Evolutionary conservation across 2,329 filamentous ascomycete species (phyloP).

Genomic region (Aspergillus vadensis): DNA sequence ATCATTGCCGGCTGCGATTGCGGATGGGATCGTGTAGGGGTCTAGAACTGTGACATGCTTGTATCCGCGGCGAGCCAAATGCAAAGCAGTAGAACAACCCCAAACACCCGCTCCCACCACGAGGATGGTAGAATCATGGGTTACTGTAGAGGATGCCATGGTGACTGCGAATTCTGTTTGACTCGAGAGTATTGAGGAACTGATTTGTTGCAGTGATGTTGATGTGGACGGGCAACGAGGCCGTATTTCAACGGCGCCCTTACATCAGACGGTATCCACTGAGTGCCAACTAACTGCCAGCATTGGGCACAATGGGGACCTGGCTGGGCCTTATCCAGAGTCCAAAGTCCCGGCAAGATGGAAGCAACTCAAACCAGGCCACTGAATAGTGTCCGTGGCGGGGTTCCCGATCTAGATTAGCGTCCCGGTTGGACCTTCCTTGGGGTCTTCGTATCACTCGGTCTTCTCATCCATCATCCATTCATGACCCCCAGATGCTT

Average conservation of each 20-base stretch:
- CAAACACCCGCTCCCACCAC: conserved; percentile 56
- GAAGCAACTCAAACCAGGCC: not conserved
- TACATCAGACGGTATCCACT: conserved; percentile 2
- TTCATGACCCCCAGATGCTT: not conserved
- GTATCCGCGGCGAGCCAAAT: conserved; percentile 54
- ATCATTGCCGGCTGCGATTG: conserved; percentile 54
- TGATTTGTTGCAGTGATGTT: not conserved
- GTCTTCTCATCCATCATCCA: not conserved
- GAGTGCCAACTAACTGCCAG: not conserved
- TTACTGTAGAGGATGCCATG: conserved; percentile 9
- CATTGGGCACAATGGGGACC: not conserved
- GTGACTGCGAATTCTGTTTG: not conserved
- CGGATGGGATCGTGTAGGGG: conserved; percentile 49
- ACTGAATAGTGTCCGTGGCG: not conserved
- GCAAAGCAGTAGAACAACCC: conserved; percentile 55
- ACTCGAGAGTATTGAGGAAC: too few relatives aligned
- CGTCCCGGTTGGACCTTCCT: conserved; percentile 19
- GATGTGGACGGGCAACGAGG: not conserved
- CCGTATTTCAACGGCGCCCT: conserved; percentile 5
- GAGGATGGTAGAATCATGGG: conserved; percentile 31
- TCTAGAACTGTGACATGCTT: conserved; percentile 53
- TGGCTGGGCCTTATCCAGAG: not conserved
- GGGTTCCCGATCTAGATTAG: conserved; percentile 9
- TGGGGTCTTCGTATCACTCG: not conserved
- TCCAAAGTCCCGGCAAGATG: not conserved